Conservation (phyloP, 2,329 filamentous ascomycete species). For the Aspergillus pseudoglaucus region DNA sequence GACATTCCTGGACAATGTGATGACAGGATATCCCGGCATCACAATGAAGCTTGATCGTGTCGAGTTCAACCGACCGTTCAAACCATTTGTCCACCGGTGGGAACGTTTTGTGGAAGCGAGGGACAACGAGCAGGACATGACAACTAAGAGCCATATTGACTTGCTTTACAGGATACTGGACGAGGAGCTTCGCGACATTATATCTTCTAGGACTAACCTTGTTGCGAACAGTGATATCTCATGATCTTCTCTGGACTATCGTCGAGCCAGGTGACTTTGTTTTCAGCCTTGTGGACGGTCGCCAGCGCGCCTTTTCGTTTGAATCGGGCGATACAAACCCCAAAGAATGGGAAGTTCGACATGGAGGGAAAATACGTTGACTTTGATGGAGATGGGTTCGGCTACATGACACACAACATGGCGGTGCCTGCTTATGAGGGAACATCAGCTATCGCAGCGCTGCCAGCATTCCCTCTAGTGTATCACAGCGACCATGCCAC, state of each 20-base stretch:
- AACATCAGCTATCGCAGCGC: slow-evolving; percentile 36
- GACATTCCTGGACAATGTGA: slow-evolving; percentile 48
- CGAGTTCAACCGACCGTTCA: slow-evolving; percentile 55
- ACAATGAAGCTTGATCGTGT: slow-evolving; percentile 54
- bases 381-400: slow-evolving; percentile 15
- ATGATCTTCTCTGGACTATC: slow-evolving; percentile 39
- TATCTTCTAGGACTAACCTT: slow-evolving; percentile 48
- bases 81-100: slow-evolving; percentile 63
- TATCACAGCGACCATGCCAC: slow-evolving; percentile 37
- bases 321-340: background rate
- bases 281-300: slow-evolving; percentile 3
- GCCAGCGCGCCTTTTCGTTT: slow-evolving; percentile 9
- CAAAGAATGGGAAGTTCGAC: slow-evolving; percentile 4
- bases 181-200: slow-evolving; percentile 46
- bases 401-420: slow-evolving; percentile 4
- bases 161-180: slow-evolving; percentile 45
- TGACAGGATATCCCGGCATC: slow-evolving; percentile 55
- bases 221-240: slow-evolving; percentile 49
- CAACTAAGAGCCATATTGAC: slow-evolving; percentile 42
- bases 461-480: slow-evolving; percentile 40
- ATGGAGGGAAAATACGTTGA: slow-evolving; percentile 11
- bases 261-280: slow-evolving; percentile 27
- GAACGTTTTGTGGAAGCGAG: slow-evolving; percentile 39
- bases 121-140: slow-evolving; percentile 37
- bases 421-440: slow-evolving; percentile 17